Conservation (phyloP, 2,329 filamentous ascomycete genomes). For the Neonectria faginata region DNA sequence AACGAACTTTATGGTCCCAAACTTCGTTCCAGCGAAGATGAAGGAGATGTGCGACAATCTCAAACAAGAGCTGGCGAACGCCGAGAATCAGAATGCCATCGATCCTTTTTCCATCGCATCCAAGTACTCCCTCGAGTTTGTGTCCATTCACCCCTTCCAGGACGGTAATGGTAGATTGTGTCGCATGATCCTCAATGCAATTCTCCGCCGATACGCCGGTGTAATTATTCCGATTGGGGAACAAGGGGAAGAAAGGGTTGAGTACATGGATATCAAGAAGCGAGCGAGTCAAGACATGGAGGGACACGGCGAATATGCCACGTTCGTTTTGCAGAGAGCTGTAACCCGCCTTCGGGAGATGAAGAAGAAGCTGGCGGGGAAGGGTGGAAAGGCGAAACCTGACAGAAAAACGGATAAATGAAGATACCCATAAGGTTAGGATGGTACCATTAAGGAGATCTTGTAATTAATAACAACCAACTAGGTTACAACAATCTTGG, state of each 20-base stretch:
- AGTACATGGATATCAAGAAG: conserved; percentile 45
- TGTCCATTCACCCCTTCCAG: conserved; percentile 54
- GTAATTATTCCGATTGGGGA: conserved; percentile 40
- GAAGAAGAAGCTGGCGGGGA: conserved; percentile 18
- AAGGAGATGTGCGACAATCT: conserved; percentile 41
- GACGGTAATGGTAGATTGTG: conserved; percentile 55
- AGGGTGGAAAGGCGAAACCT: too few relatives aligned
- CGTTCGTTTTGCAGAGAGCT: conserved; percentile 38
- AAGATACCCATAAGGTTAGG: too few relatives aligned
- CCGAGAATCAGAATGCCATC: conserved; percentile 14
- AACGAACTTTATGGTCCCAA: conserved; percentile 45
- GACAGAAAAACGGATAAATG: too few relatives aligned
- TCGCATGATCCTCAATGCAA: conserved; percentile 52
- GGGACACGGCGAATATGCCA: conserved; percentile 46
- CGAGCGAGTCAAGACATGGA: conserved; percentile 38
- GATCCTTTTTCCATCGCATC: conserved; percentile 48
- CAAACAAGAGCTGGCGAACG: conserved; percentile 28
- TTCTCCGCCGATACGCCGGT: conserved; percentile 49
- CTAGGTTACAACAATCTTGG: too few relatives aligned
- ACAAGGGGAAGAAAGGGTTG: conserved; percentile 25
- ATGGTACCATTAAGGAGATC: too few relatives aligned
- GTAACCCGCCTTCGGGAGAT: conserved; percentile 30
- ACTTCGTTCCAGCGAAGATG: conserved; percentile 45
- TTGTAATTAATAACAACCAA: too few relatives aligned
- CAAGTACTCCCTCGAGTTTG: conserved; percentile 47